phyloP scores from a whole-genome alignment of 805 yeast genomes.

The Cyberlindnera bimundalis region DNA sequence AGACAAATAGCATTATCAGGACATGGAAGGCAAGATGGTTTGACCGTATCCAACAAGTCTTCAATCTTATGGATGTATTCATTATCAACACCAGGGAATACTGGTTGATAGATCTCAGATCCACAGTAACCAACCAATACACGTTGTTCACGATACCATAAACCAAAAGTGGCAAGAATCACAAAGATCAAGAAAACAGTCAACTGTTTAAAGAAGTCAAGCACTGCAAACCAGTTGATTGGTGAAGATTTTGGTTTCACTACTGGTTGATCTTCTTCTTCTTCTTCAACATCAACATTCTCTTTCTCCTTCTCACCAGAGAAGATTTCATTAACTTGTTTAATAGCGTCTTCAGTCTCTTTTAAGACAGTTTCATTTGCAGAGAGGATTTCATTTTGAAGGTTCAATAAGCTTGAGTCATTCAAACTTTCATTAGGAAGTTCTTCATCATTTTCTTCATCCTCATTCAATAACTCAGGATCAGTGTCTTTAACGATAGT shows the following conservation, averaged over 20 bases:
- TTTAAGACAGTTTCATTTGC: constrained; percentile 23
- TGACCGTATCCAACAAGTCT: constrained; percentile 40
- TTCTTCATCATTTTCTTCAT: constrained; percentile 10
- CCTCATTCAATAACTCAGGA: constrained; percentile 11
- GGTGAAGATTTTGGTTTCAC: background rate
- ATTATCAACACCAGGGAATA: constrained; percentile 33
- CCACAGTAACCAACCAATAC: constrained; percentile 74
- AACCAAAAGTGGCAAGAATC: constrained; percentile 37
- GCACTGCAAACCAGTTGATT: constrained; percentile 12
- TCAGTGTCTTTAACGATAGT: constrained; percentile 11
- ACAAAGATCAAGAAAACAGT: constrained; percentile 36
- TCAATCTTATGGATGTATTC: constrained; percentile 39
- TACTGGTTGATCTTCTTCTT: constrained; percentile 7
- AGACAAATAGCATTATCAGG: constrained; percentile 80
- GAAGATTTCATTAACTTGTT: constrained; percentile 22
- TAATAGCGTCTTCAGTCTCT: constrained; percentile 29
- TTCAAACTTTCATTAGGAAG: too few species aligned
- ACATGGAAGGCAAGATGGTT: constrained; percentile 71
- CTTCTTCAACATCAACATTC: background rate
- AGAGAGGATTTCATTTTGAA: constrained; percentile 26
- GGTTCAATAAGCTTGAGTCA: constrained; percentile 15
- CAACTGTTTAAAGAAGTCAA: constrained; percentile 24
- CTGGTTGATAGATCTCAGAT: constrained; percentile 45
- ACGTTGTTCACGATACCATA: constrained; percentile 66
- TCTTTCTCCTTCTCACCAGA: constrained; percentile 10